Evolutionary conservation across 805 yeast genomes (phyloP), one percentile per base, ranked within the genome.

Genomic region (Suhomyces xylopsoci): DNA sequence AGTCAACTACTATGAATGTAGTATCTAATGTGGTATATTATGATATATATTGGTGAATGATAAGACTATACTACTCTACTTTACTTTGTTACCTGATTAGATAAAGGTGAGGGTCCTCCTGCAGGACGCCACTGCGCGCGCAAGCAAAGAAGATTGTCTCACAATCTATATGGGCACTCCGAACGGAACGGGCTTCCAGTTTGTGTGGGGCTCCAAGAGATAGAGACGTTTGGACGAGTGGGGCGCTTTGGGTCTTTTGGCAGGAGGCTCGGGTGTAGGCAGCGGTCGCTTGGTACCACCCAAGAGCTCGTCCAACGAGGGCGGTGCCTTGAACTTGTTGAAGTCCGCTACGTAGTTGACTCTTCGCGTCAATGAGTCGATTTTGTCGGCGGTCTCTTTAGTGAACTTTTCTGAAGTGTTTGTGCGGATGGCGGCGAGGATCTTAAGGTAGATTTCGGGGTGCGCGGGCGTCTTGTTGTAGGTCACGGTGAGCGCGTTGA

Each of bases 131-230:
- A 28, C 32, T 36, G 41, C 41, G 32, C 32, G 32, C 32, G 28
- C 10, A 26, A 28, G 32, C 32, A 28, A 28, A 2, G n/a, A 28
- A 5, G 36, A 32, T 3, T 12, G 36, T n/a, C 36, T 32, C 8
- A n/a, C 7, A n/a, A 32, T 32, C 17, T 45, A 46, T 17, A 45
- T 28, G 7, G 52, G 45, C 15, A 50, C 51, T 15, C 88, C 88
- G 66, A 83, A 82, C 1, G 88, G 85, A 51, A 66, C 74, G 0
- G 85, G 81, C 20, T 62, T 61, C 87, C 87, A 84, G 34, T 71
- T 57, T 0, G 64, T 51, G 45, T 68, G 67, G 14, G 53, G 52
- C 44, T 70, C 74, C 58, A 78, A 75, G 4, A 68, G 41, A 58
- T 54, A 56, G 25, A 22, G 25, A 22, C 7, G 25, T 22, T 22